A percentile compares a stretch with the other conserved stretches of the same genome.
Conservation (phyloP, 2,329 filamentous ascomycete species). For the Alternaria incomplexa region DNA sequence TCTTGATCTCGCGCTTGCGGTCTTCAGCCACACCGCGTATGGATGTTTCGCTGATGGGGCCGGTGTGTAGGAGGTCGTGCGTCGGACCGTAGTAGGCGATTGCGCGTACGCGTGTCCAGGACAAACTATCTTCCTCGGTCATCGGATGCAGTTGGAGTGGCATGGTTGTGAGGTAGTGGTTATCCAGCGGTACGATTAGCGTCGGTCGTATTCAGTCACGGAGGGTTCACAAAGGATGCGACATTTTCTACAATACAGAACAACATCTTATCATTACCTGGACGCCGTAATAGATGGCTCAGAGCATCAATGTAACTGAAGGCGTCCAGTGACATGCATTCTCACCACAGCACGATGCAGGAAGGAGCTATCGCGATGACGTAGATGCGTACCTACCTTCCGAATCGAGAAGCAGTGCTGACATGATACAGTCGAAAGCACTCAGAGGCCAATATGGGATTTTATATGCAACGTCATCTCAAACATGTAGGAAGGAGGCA, state of each 20-base stretch:
- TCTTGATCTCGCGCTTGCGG: conserved; percentile 26
- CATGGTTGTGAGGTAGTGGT: no score
- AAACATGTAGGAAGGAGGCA: neutral
- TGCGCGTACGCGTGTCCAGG: conserved; percentile 38
- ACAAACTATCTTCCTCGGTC: conserved; percentile 26
- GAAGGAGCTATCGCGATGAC: neutral
- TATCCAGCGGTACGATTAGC: no score
- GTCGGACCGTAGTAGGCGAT: conserved; percentile 41
- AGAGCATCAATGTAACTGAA: neutral
- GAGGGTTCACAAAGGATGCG: no score
- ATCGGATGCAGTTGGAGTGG: conserved; percentile 31
- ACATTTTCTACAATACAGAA: no score
- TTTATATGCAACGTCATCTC: no score
- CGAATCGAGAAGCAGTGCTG: neutral
- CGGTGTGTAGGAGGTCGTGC: conserved; percentile 32
- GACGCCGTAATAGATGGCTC: neutral
- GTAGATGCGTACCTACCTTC: neutral
- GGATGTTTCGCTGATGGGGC: conserved; percentile 31
- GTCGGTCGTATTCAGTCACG: no score
- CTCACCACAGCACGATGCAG: neutral
- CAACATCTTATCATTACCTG: neutral
- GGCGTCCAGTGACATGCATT: neutral
- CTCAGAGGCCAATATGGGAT: neutral
- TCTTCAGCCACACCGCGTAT: conserved; percentile 33
- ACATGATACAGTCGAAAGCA: neutral